Conservation (phyloP, 495 filamentous ascomycete species). For the Neurospora intermedia region DNA sequence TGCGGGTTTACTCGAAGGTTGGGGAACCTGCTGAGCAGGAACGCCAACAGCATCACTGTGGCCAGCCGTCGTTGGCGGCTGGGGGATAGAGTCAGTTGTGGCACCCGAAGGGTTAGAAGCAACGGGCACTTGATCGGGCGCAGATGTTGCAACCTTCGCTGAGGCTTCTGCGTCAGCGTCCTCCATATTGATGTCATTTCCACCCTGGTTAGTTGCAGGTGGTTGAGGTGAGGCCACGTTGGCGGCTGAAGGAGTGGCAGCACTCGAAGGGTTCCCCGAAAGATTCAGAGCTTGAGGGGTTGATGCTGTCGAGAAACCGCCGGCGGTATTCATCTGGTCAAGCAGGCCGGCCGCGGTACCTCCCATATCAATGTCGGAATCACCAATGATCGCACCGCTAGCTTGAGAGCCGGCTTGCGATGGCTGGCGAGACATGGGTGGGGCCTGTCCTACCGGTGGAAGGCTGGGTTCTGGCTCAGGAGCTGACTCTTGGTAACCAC, state of each 20-base stretch:
- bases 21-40: not conserved
- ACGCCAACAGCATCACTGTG: slow-evolving; percentile 1
- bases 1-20: slow-evolving; percentile 22
- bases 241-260: slow-evolving; percentile 34
- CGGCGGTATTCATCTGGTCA: slow-evolving; percentile 46
- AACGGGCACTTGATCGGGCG: slow-evolving; percentile 22
- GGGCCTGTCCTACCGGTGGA: slow-evolving; percentile 4
- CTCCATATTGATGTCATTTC: slow-evolving; percentile 27
- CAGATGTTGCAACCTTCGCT: slow-evolving; percentile 13
- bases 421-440: slow-evolving; percentile 32
- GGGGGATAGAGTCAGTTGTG: slow-evolving; percentile 4
- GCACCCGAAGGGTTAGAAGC: not conserved
- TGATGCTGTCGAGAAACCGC: slow-evolving; percentile 40
- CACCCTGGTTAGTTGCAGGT: not conserved
- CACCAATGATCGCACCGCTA: slow-evolving; percentile 42
- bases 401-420: slow-evolving; percentile 37
- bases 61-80: slow-evolving; percentile 11
- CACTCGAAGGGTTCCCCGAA: slow-evolving; percentile 32
- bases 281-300: slow-evolving; percentile 32
- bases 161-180: slow-evolving; percentile 13
- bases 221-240: slow-evolving; percentile 21
- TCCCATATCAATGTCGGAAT: slow-evolving; percentile 57
- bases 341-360: slow-evolving; percentile 50
- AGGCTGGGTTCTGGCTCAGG: slow-evolving; percentile 38
- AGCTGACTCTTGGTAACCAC: slow-evolving; percentile 50